Evolutionary conservation across 2,329 filamentous ascomycete genomes (phyloP), one percentile per base, ranked within the genome.

Genomic region (Onygenales sp.): DNA sequence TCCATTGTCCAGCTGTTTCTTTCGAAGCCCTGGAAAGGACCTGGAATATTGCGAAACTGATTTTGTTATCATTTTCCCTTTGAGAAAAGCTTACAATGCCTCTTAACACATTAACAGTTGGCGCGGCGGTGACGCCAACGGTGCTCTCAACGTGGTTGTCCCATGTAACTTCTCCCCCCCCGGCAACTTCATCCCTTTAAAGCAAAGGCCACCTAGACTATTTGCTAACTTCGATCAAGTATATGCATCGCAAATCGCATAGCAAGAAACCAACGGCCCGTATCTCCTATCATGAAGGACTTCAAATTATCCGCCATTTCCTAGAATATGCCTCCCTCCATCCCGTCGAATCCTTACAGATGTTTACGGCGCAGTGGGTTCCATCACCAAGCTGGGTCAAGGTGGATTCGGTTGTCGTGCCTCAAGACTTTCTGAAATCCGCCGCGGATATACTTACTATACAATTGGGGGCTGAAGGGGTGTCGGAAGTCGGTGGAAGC

Each of bases 271-370:
- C 92, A 0, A 95, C 89, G 1, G 87, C 87, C 1, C 89, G 95
- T 68, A 83, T 98, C 53, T 91, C 90, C 51, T 98, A 98, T 72
- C 88, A 97, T 66, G 88, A 96, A 72, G 92, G 91, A 39, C 79
- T 98, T 11, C 83, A 89, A 59, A 78, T 98, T 50, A 86, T 97
- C 62, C 87, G 90, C 49, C 82, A 85, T 38, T 97, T 98, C 69
- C 80, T 98, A 38, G 71, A 81, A 43, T 93, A 90, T 69, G 86
- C 90, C 3, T 90, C 92, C 1, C 85, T 89, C 58, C 89, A 96
- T 68, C 90, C 89, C 0, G 86, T 98, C 62, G 93, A 98, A 70
- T 90, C 97, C 58, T 72, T 97, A 33, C 93, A 98, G 66, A 83
- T 84, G 3, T 97, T 97, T 68, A 96, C 92, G 0, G 77, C 82